Conservation (phyloP, 768 basidiomycete genomes). For the Suillus spraguei region DNA sequence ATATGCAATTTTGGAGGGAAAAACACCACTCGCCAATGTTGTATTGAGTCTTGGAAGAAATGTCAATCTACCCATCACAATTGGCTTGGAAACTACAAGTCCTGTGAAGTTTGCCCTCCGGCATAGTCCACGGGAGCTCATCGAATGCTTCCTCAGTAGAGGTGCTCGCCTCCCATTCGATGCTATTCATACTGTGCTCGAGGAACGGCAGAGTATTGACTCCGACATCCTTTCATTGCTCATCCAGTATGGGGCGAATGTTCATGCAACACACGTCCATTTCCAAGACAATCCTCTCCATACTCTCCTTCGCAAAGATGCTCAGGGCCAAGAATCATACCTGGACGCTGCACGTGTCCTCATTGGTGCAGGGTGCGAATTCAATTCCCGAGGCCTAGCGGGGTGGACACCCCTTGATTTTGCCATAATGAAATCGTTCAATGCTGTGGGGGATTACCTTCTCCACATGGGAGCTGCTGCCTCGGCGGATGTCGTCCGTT, state of each 20-base stretch:
- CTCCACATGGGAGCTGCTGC: background rate
- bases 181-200: background rate
- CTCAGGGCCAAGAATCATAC: background rate
- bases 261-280: background rate
- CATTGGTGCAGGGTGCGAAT: conserved; percentile 15
- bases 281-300: background rate
- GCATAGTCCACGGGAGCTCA: background rate
- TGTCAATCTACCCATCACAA: background rate
- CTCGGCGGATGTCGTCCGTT: background rate
- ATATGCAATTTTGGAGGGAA: background rate
- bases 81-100: background rate
- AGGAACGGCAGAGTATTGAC: background rate
- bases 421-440: background rate
- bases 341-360: conserved; percentile 12
- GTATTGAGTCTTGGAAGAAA: background rate
- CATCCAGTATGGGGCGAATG: background rate
- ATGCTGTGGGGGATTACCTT: background rate
- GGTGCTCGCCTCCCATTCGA: background rate
- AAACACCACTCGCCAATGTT: background rate
- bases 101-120: background rate
- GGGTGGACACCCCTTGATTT: conserved; percentile 8
- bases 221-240: background rate
- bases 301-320: background rate
- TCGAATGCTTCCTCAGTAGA: background rate
- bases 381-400: background rate